Base-by-base conservation (phyloP, 2,329 filamentous ascomycete species). In the Xylariaceae sp. region DNA sequence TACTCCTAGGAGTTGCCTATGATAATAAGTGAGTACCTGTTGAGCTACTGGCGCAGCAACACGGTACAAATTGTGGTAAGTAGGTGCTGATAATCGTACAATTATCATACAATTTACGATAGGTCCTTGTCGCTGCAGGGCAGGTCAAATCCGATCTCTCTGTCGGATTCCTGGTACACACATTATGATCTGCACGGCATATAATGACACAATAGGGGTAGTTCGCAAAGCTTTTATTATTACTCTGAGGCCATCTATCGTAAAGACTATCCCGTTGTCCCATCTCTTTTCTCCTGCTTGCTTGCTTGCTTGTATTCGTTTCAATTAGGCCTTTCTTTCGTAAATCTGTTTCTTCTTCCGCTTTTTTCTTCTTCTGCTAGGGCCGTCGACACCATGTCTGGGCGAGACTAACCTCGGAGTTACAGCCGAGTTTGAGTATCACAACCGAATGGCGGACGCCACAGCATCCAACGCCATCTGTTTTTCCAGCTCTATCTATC, bases 341-440 rank as follows among this genome's bases (percentile, higher is more conserved):
- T 30, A 30, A 30, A 30, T 30, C 23, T 30, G 23, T 30, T 30
- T 30, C 15, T n/a, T 39, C 7, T 34, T 34, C 8, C 37, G 15
- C 6, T 49, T 51, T 17, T 51, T 44, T 30, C 30, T 51, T 18
- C 44, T 53, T 53, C 44, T 52, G 35, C 44, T 48, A 35, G 47
- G 37, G 15, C 23, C 54, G 34, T 57, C 10, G 37, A 57, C 9
- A 37, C 23, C n/a, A 34, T 10, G 34, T 18, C 51, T 13, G n/a
- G 41, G 35, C 9, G 54, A 53, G 44, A 15, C 55, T 53, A 52
- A 18, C 30, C 52, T 54, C 47, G 55, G 54, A 37, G 23, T 37
- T 35, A 55, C 50, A 59, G 54, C 49, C 44, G 49, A 51, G 10
- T 53, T 53, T 52, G 60, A 60, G 60, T 62, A 62, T 62, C 60